phyloP scores from a whole-genome alignment of 805 yeast genomes.

The Candida ficus region DNA sequence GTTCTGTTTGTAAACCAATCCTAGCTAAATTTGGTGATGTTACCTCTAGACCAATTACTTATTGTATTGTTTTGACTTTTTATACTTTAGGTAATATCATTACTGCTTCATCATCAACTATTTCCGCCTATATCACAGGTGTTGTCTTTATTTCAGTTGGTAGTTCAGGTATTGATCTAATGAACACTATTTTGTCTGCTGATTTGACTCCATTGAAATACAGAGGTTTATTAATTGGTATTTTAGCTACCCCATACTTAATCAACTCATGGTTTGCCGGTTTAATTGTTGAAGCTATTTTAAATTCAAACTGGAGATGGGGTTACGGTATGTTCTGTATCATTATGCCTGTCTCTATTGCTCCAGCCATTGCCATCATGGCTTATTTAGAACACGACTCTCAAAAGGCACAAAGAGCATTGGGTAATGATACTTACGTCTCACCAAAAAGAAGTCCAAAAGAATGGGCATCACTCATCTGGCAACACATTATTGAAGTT shows the following conservation, averaged over 20 bases:
- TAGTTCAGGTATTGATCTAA: conserved; percentile 30
- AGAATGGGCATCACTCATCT: no score
- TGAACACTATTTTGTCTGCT: conserved; percentile 30
- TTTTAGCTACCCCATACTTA: conserved; percentile 36
- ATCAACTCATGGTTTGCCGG: conserved; percentile 40
- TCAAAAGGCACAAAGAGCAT: no score
- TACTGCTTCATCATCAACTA: conserved; percentile 31
- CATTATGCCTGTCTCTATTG: conserved; percentile 36
- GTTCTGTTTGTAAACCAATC: conserved; percentile 34
- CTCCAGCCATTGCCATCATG: conserved; percentile 31
- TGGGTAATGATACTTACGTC: no score
- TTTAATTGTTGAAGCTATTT: conserved; percentile 24
- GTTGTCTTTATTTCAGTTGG: conserved; percentile 34
- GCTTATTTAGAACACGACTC: conserved; percentile 30
- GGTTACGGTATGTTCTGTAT: conserved; percentile 48
- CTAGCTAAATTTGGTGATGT: conserved; percentile 38
- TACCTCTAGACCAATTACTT: conserved; percentile 35
- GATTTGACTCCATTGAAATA: conserved; percentile 36
- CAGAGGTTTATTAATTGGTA: conserved; percentile 32
- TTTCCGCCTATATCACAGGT: conserved; percentile 33
- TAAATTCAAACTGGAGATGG: conserved; percentile 41
- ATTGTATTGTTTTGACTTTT: conserved; percentile 27
- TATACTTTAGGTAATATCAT: conserved; percentile 33
- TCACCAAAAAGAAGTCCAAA: no score
- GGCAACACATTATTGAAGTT: conserved; percentile 27